These are phyloP conservation scores for Mycosphaerella sp. DNA, from an alignment of 2,329 filamentous ascomycete genomes.

Conservation along the genomic window DNA sequence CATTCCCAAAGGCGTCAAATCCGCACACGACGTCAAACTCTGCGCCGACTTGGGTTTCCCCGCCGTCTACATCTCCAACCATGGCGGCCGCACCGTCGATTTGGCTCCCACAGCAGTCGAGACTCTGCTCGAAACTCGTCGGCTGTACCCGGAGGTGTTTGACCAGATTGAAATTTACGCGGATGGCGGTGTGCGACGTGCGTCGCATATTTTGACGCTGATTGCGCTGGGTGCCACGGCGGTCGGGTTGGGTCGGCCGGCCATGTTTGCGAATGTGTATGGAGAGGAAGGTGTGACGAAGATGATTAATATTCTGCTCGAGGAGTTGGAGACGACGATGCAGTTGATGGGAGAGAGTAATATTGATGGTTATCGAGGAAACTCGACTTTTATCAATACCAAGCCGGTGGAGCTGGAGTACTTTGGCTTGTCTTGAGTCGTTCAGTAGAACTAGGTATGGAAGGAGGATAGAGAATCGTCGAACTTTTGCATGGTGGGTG, in stretches of 20 bases:
- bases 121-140: constrained; percentile 69
- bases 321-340: constrained; percentile 19
- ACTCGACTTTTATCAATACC: constrained; percentile 18
- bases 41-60: constrained; percentile 35
- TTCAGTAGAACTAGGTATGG: too few relatives aligned
- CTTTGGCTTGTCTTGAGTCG: constrained; percentile 2
- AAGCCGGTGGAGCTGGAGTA: constrained; percentile 16
- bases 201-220: constrained; percentile 35
- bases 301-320: constrained; percentile 14
- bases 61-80: constrained; percentile 40
- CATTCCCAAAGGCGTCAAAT: constrained; percentile 36
- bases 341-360: constrained; percentile 14
- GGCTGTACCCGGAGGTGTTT: constrained; percentile 40
- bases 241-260: constrained; percentile 44
- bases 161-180: constrained; percentile 37
- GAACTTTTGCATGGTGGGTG: too few relatives aligned
- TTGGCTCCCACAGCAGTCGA: constrained; percentile 63
- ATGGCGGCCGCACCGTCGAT: constrained; percentile 39
- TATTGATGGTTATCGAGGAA: constrained; percentile 15
- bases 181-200: constrained; percentile 38
- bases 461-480: too few relatives aligned
- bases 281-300: constrained; percentile 53
- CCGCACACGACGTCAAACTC: constrained; percentile 37
- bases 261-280: constrained; percentile 51
- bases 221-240: constrained; percentile 37